Base-by-base conservation (phyloP, 1,284 basidiomycete species). In the Austroboletus novae-zelandiae region DNA sequence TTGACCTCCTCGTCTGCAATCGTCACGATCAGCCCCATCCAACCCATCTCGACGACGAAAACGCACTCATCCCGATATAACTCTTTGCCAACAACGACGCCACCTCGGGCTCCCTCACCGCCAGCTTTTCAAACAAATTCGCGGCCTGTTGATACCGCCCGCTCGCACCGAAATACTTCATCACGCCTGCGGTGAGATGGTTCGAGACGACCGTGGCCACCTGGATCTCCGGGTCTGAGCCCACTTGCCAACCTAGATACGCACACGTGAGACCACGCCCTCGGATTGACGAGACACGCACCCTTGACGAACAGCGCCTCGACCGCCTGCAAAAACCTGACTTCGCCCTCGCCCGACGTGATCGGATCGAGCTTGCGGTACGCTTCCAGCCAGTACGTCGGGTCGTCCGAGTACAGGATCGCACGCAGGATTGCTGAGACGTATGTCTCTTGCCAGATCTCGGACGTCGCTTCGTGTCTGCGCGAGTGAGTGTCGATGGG, bases 161-260 rank as follows among this genome's bases (percentile, higher is more conserved):
- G 51, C 91, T 86, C 61, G 96, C 91, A 11, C 94, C 91, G 66
- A 99, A 99, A 71, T 98, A 98, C 68, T 98, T 98, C 77, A 98
- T 83, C 60, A 98, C 83, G 1, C 91, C 96, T 4, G 93, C 89
- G 0, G 94, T 96, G 13, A 99, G 79, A 67, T 99, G 96, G 68
- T 99, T 99, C 34, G 92, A 94, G 6, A 98, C 93, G n/a, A 95
- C 81, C 1, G 95, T 98, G 1, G 96, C 96, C 18, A 99, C 96
- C 68, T 99, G 97, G 32, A 98, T 95, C 71, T 99, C 97, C 0
- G 96, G 96, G 60, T 98, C 96, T 0, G 94, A 98, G 4, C 96
- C 96, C 2, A 98, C 89, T 68, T 98, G 95, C 97, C 96, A 99
- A 29, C 96, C 93, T 92, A 36, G 30, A 40, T 29, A 40, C 37